Base-by-base conservation (phyloP, 2,329 filamentous ascomycete genomes). In the Stagonosporopsis vannaccii region DNA sequence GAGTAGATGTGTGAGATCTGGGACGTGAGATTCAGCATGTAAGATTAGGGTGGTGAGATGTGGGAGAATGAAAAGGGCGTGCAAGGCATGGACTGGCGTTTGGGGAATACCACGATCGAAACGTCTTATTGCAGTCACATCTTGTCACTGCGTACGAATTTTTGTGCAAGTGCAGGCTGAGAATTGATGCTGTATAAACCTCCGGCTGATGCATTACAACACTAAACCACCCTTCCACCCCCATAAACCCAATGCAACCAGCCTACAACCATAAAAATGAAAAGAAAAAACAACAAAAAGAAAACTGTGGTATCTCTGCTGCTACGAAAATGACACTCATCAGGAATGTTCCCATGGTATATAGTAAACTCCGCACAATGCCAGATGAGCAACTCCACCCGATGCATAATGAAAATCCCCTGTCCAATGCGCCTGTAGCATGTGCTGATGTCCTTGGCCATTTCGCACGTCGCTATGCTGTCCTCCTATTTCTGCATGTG, bases 301-400 rank as follows among this genome's bases (percentile, higher is more conserved):
- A 52, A 52, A 42, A n/a, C n/a, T 48, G 46, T 63, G 56, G 52
- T 58, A 60, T 65, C 55, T 59, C 57, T 55, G 41, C 51, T 56
- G 56, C 52, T 44, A 25, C 40, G 41, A 55, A 53, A 54, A 36
- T 36, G 46, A 36, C 45, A 52, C 52, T n/a, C 51, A 49, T 51
- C 41, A 43, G 47, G 42, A 61, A 60, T 51, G 50, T 59, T 49
- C 46, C 52, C 59, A 58, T 60, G 53, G 42, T 56, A 59, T 60
- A 57, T 62, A 52, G 45, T 60, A 41, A 62, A 68, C 64, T 60
- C 67, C 65, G 53, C 60, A 60, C 51, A 58, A 69, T 68, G 64
- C 64, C 64, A 67, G 61, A 54, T 57, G 48, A 57, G 45, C 59
- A 63, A 59, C 62, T 62, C 62, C 63, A 51, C 61, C 63, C 62